Base-by-base conservation (phyloP, 1,139 yeast species). In the Debaryomycetaceae sp. region DNA sequence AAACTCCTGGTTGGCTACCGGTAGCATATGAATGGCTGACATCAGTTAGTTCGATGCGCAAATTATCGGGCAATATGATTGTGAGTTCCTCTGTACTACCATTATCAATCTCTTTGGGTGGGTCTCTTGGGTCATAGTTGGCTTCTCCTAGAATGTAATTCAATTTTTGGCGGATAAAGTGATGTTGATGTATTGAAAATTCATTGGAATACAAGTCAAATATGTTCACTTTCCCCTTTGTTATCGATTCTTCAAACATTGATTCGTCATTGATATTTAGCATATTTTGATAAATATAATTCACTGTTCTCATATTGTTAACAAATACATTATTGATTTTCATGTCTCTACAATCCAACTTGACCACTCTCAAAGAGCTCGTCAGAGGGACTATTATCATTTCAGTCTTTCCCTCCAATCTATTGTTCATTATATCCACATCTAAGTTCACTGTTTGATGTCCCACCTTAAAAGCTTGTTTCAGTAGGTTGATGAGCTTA, bases 321-420 rank as follows among this genome's bases (percentile, higher is more conserved):
- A 93, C 78, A 38, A 70, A 70, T 7, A 89, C 84, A 34, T 80
- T 79, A 31, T 75, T 75, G 37, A 91, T 79, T 40, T 68, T 70
- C 67, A 89, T 78, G 48, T 88, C 91, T 46, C 97, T 80, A 51
- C 96, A 88, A 61, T 93, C 98, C 44, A 93, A 69, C 45, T 80
- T 78, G 31, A 93, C 72, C 11, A 72, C 70, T 44, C 78, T 80
- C 38, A 91, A 66, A 1, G 71, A 62, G 8, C 80, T 78, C 17
- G 83, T 80, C 3, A 83, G 70, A 0, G 98, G 97, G 22, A 87
- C 70, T 11, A 91, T 71, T 1, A 95, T 85, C 34, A 93, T 68
- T 59, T 90, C 97, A 0, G 98, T 89, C 54, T 80, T 76, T 11
- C 98, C 99, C n/a, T 65, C 64, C 8, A 84, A 64, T 22, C 63